Base-by-base conservation (phyloP, 2,329 filamentous ascomycete genomes). In the Metarhizium guizhouense region DNA sequence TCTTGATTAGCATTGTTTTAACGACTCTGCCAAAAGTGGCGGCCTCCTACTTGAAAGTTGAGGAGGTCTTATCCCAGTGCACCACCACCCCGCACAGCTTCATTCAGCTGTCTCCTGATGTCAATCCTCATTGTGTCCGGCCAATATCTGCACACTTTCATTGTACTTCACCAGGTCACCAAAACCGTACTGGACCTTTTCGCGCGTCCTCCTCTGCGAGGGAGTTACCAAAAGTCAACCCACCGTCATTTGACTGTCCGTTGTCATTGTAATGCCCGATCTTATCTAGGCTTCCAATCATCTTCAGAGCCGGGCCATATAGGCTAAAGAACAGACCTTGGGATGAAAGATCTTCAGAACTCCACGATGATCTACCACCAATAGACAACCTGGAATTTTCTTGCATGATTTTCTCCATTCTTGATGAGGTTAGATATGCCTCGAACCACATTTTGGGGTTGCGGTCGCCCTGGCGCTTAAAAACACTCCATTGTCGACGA, bases 281-380 rank as follows among this genome's bases (percentile, higher is more conserved):
- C 0, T 56, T 43, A 53, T 71, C 68, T 65, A 71, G 68, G n/a
- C 62, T 57, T 1, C 58, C 54, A 11, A 71, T 56, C 64, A 71
- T 68, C 2, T 55, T 58, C 6, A 71, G 40, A 0, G 65, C 67
- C 3, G 66, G 63, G 13, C 60, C 57, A 47, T 63, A 68, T 5
- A 72, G 57, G 11, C 62, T 60, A 18, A 60, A 58, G 18, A 70
- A 60, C 0, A 62, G 51, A 2, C 62, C 63, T 5, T 63, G 57
- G 0, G 52, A 38, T 16, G 62, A 55, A 11, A 70, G 54, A 20
- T 59, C 34, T 1, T 67, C 58, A 6, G 52, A 43, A 5, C 56
- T 61, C 68, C 68, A 72, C 1, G 30, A 36, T 3, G 62, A 55
- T 40, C 49, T 59, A 8, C 66, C 59, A 2, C 69, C 69, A 34